These are phyloP conservation scores for Cryptosporidium sp. DNA, from an alignment of 169 alveolate species.

Conservation along the genomic window DNA sequence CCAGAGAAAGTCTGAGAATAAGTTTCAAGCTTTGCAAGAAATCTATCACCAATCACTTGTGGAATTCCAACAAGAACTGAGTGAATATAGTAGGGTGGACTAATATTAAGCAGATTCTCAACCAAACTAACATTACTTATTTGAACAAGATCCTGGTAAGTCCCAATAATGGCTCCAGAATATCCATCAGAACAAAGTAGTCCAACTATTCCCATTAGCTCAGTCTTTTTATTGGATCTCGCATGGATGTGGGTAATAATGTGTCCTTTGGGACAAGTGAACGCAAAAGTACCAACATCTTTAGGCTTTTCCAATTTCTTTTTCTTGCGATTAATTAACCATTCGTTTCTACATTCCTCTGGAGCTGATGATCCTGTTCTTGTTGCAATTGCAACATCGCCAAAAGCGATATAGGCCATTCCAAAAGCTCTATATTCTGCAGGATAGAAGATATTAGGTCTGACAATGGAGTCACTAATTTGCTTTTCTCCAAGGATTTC, in stretches of 20 bases:
- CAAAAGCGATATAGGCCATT: slow-evolving; percentile 49
- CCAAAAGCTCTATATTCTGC: slow-evolving; percentile 52
- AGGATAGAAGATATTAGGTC: slow-evolving; percentile 68
- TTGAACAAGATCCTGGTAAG: slow-evolving; percentile 1
- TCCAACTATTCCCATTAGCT: slow-evolving; percentile 43
- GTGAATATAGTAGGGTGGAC: slow-evolving; percentile 43
- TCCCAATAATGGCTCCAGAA: slow-evolving; percentile 73
- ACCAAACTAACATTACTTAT: slow-evolving; percentile 24
- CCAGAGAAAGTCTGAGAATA: background rate
- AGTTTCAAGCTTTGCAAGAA: slow-evolving; percentile 56
- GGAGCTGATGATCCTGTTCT: slow-evolving; percentile 45
- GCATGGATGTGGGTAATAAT: slow-evolving; percentile 55
- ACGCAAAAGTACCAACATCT: slow-evolving; percentile 21
- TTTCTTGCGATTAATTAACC: slow-evolving; percentile 15
- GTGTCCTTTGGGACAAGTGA: slow-evolving; percentile 54
- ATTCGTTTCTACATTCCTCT: slow-evolving; percentile 41
- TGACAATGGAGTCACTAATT: slow-evolving; percentile 18
- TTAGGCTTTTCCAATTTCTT: slow-evolving; percentile 15
- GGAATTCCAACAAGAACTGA: slow-evolving; percentile 39
- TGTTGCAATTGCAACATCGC: slow-evolving; percentile 49
- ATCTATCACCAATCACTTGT: background rate
- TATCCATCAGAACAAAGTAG: slow-evolving; percentile 65
- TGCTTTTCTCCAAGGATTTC: background rate
- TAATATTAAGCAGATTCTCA: slow-evolving; percentile 21
- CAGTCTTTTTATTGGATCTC: slow-evolving; percentile 3